Percentiles rank a stretch among this genome's conserved stretches.
phyloP scores from a whole-genome alignment of 208 protist species.

The Trypanosoma avium region DNA sequence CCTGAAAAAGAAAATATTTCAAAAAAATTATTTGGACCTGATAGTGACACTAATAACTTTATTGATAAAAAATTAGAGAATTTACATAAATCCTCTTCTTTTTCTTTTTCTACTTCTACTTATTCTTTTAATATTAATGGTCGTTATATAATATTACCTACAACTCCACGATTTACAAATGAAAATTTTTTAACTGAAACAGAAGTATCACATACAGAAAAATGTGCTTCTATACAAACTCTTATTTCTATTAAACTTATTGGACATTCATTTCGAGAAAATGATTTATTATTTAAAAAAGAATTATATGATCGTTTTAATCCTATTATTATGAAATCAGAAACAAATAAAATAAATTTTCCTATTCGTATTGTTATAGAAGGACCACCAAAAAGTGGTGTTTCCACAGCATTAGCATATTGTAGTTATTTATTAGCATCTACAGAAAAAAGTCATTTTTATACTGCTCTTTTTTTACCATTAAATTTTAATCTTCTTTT shows the following conservation, averaged over 20 bases:
- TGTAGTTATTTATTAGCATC: constrained; percentile 26
- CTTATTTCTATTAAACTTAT: constrained; percentile 23
- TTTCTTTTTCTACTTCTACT: not conserved
- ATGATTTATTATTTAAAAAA: constrained; percentile 26
- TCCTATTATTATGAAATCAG: constrained; percentile 1
- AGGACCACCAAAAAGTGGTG: constrained; percentile 68
- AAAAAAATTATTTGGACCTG: not conserved
- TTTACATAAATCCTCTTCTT: too few relatives aligned
- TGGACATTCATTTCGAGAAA: constrained; percentile 18
- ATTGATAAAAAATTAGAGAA: too few relatives aligned
- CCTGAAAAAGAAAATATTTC: not conserved
- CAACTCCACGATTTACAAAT: constrained; percentile 11
- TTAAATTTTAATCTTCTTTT: constrained; percentile 63
- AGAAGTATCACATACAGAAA: constrained; percentile 6
- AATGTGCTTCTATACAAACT: constrained; percentile 6
- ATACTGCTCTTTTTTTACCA: constrained; percentile 45
- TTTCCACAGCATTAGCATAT: constrained; percentile 56
- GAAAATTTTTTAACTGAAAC: not conserved
- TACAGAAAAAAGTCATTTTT: constrained; percentile 10
- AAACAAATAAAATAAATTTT: not conserved
- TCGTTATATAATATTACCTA: not conserved
- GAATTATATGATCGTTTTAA: constrained; percentile 11
- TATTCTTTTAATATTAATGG: not conserved
- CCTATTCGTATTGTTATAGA: constrained; percentile 43
- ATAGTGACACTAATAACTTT: not conserved